Base-by-base conservation (phyloP, 106 monocot genomes). In the Acorus calamus region DNA sequence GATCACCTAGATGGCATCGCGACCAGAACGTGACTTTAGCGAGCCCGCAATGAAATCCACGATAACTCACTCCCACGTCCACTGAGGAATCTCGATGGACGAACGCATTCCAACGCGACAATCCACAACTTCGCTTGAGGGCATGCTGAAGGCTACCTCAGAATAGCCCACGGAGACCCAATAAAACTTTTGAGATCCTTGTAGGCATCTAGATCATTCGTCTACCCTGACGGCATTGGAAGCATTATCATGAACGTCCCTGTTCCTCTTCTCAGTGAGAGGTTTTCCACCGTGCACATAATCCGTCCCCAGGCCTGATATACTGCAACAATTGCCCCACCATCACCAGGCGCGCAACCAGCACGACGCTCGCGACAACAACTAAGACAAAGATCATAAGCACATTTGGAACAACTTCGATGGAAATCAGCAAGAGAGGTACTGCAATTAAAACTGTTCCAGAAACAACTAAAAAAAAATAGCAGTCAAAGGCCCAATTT, bases 351-450 rank as follows among this genome's bases (percentile, higher is more conserved):
- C 57, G 79, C 53, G 10, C 65, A 62, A 49, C 68, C 63, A 59
- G 57, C 70, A 46, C 78, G 86, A 48, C 86, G 48, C 59, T 91
- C 86, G 49, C 57, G 63, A 44, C 83, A 86, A 61, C 91, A 91
- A 14, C 42, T 65, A 12, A 91, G 67, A 65, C 91, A 91, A n/a
- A 91, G 59, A 49, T 91, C 91, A 74, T 83, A 91, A 4, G 74
- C 65, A 66, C 91, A 91, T 49, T 11, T 68, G 42, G 67, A 49
- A 63, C 86, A 91, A 66, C 73, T 79, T 74, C 90, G 70, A 59
- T 86, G 80, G 50, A 86, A 62, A 57, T 90, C 90, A 43, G 73
- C 50, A 65, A 90, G 86, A 11, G 83, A 86, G 49, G 86, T 91
- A 49, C 64, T 76, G 47, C 86, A 91, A 44, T 81, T 71, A 60